Evolutionary conservation across 2,329 filamentous ascomycete species (phyloP).

Genomic region (Emmonsiellopsis sp.): DNA sequence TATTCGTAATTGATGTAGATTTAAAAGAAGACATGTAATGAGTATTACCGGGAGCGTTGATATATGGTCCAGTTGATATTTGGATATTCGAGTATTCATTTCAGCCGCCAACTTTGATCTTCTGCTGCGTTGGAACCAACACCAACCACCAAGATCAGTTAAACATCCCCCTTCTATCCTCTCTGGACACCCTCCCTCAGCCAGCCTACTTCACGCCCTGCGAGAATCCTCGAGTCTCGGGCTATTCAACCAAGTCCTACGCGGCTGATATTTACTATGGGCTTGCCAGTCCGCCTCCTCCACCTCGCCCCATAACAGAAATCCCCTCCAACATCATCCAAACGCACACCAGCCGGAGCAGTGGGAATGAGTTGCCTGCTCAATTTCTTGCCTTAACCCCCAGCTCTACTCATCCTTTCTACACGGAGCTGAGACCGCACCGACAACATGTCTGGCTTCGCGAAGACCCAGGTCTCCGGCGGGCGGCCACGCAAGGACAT

Average conservation of each 20-base stretch:
- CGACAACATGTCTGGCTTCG: conserved; percentile 1
- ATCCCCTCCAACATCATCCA: background rate
- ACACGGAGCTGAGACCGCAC: background rate
- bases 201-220: background rate
- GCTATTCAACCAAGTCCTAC: background rate
- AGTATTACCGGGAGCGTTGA: too few species aligned
- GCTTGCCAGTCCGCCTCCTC: background rate
- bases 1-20: too few species aligned
- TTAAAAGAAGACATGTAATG: too few species aligned
- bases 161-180: too few species aligned
- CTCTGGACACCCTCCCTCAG: background rate
- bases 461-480: conserved; percentile 20
- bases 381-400: background rate
- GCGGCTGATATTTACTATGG: conserved; percentile 1
- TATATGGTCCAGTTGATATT: too few species aligned
- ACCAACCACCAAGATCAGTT: too few species aligned
- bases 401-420: background rate
- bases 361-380: background rate
- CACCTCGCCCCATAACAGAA: background rate
- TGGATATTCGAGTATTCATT: too few species aligned
- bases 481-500: conserved; percentile 43
- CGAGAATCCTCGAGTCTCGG: background rate
- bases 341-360: background rate
- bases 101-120: too few species aligned
- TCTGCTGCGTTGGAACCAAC: too few species aligned